These are phyloP conservation scores for Papiliotrema flavescens DNA, from an alignment of 1,284 basidiomycete species.

Conservation along the genomic window DNA sequence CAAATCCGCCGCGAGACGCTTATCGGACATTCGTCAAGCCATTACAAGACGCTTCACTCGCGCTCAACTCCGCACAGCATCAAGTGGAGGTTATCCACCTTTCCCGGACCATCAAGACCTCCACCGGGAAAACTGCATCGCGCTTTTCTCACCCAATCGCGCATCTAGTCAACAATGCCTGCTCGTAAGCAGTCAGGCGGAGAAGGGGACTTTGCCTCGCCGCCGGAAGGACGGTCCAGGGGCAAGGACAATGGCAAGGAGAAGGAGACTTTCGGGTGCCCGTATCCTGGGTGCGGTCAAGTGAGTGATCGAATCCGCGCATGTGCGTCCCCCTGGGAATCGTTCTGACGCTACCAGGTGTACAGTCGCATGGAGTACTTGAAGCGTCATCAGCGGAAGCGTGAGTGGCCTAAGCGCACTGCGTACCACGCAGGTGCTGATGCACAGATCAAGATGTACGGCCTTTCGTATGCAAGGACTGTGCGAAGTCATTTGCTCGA, in stretches of 20 bases:
- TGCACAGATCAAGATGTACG: slow-evolving; percentile 47
- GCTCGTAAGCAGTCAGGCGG: slow-evolving; percentile 13
- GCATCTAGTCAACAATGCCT: slow-evolving; percentile 5
- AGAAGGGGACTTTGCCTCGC: neutral
- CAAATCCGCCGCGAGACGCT: no score
- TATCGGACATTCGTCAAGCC: no score
- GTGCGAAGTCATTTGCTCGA: slow-evolving; percentile 48
- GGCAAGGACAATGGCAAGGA: slow-evolving; percentile 30
- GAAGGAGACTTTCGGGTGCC: slow-evolving; percentile 43
- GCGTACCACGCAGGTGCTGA: neutral
- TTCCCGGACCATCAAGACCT: neutral
- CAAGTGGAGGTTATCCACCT: neutral
- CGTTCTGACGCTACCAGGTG: slow-evolving; percentile 14
- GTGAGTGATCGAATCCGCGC: slow-evolving; percentile 18
- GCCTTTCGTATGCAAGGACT: slow-evolving; percentile 49
- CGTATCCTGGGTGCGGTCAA: slow-evolving; percentile 44
- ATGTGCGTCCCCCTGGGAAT: no score
- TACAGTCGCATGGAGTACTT: slow-evolving; percentile 50
- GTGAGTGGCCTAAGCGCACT: slow-evolving; percentile 22
- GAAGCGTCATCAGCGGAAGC: slow-evolving; percentile 49
- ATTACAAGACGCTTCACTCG: no score
- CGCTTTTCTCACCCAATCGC: neutral
- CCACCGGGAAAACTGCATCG: neutral
- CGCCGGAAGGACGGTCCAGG: neutral
- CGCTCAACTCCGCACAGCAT: no score